Evolutionary conservation across 2,329 filamentous ascomycete species (phyloP), one percentile per base, ranked within the genome.

Genomic region (Paraphoma chrysanthemicola): DNA sequence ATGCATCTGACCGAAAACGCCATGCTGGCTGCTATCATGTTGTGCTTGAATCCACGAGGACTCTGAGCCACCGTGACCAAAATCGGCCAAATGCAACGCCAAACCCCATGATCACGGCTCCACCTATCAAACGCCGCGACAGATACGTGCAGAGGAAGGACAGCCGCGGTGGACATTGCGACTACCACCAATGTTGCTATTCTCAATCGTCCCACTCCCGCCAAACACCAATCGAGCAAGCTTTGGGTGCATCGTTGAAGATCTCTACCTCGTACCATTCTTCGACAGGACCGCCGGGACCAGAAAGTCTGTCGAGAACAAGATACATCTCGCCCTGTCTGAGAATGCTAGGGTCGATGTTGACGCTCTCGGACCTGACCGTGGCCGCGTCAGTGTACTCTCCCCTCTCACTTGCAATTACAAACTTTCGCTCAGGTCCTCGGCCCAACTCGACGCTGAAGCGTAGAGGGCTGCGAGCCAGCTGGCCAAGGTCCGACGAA

Each of bases 241-340:
- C 78, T 44, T 81, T 72, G 7, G 75, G 75, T 53, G 77, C 75
- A 59, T 84, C 82, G 14, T 75, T 77, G 43, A 78, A 79, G 17
- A 83, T 65, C 63, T 83, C 80, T 6, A 84, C 74, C 7, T 77
- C 71, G 53, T 91, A 83, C 54, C 80, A 76, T 69, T 85, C 82
- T 52, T 79, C 79, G 50, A 66, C 70, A 51, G 73, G 69, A 41
- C 74, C 81, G 5, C 78, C 78, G 44, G 81, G 81, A 10, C 83
- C 85, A n/a, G 88, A 90, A 68, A 94, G 84, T 62, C 90, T 85
- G 77, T 97, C 93, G 42, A 97, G 80, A 6, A 97, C 89, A 51
- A 97, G 80, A 90, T 90, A 96, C 54, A 93, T 74, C 16, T 88
- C 88, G 17, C 85, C 84, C 9, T 77, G 77, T 16, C 47, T 77